A percentile compares a stretch with the other conserved stretches of the same genome.
Conservation (phyloP, 768 basidiomycete genomes). For the Amanita fuliginea region DNA sequence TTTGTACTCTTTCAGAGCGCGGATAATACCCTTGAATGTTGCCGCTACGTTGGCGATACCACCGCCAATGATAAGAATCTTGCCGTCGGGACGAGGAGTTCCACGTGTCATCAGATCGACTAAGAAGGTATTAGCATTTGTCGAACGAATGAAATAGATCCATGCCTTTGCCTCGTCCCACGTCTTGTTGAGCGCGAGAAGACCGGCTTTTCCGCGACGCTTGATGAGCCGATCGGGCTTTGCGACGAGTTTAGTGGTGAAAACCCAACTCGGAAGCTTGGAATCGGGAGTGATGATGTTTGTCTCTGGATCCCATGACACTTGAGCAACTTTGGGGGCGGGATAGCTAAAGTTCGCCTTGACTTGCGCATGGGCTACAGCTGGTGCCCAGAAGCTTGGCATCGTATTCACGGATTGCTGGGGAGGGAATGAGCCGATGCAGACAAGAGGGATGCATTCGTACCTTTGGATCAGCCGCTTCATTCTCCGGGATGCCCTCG, state of each 20-base stretch:
- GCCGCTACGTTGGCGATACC: conserved; percentile 99
- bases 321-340: conserved; percentile 72
- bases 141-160: conserved; percentile 31
- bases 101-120: conserved; percentile 94
- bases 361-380: conserved; percentile 48
- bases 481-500: too few relatives aligned
- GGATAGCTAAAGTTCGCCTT: conserved; percentile 57
- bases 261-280: conserved; percentile 71
- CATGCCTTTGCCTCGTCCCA: conserved; percentile 84
- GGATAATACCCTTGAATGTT: conserved; percentile 99
- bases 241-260: conserved; percentile 79
- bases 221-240: conserved; percentile 99
- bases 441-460: too few relatives aligned
- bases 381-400: conserved; percentile 41
- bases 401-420: too few relatives aligned
- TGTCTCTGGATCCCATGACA: conserved; percentile 72
- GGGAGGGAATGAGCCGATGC: too few relatives aligned
- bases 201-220: conserved; percentile 95
- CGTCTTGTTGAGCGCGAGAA: conserved; percentile 87
- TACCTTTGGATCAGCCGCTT: too few relatives aligned
- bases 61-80: conserved; percentile 98
- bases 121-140: conserved; percentile 16
- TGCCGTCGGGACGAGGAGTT: conserved; percentile 72
- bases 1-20: conserved; percentile 90
- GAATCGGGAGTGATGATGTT: conserved; percentile 39